A percentile compares a stretch with the other conserved stretches of the same genome.
phyloP scores from a whole-genome alignment of 805 yeast genomes.

The Starmera pachycereana region DNA sequence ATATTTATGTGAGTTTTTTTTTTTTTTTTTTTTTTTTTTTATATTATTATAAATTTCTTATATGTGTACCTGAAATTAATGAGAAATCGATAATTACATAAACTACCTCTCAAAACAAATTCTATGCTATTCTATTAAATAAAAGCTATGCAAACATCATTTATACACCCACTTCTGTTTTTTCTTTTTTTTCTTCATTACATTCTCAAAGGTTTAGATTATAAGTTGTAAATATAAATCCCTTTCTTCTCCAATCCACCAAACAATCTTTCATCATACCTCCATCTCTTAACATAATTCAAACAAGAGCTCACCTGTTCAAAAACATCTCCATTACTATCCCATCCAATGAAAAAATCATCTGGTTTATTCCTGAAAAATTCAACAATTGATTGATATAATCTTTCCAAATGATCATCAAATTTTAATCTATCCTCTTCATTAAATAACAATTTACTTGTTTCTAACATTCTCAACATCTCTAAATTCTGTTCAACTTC shows the following conservation, averaged over 20 bases:
- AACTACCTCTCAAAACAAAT: no score
- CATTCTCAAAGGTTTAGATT: no score
- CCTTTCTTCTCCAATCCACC: not conserved
- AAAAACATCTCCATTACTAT: conserved; percentile 13
- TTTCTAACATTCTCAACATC: conserved; percentile 13
- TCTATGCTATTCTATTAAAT: no score
- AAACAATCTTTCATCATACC: not conserved
- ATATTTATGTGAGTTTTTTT: no score
- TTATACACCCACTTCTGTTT: no score
- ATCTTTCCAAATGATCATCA: conserved; percentile 1
- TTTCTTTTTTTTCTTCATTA: no score
- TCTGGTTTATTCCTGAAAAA: conserved; percentile 3
- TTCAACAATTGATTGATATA: conserved; percentile 2
- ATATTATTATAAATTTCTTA: no score
- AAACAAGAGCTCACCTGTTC: conserved; percentile 4
- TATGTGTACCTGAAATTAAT: no score
- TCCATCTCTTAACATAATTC: conserved; percentile 1
- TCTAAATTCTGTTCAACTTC: conserved; percentile 23
- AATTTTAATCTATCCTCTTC: not conserved
- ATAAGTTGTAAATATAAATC: no score
- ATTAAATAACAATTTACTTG: not conserved
- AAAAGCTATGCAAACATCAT: no score
- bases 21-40: no score
- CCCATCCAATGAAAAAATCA: conserved; percentile 23
- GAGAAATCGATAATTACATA: no score